phyloP scores from a whole-genome alignment of 202 grass and related monocot genomes.

The Sporobolus alterniflorus region DNA sequence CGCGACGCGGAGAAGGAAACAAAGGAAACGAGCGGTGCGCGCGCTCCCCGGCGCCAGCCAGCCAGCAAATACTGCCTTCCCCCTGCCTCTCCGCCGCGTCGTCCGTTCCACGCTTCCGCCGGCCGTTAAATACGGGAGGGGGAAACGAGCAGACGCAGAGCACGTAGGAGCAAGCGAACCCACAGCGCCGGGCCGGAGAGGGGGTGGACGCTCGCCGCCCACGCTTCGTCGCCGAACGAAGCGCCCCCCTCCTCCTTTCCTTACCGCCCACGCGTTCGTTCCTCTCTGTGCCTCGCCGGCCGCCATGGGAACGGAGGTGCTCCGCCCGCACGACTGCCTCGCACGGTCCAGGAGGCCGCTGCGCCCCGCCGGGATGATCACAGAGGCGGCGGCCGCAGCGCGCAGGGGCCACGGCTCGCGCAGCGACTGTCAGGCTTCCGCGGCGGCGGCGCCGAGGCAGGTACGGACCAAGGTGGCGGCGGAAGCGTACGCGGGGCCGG shows the following conservation, averaged over 20 bases:
- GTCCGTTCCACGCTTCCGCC: neutral
- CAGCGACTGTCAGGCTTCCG: neutral
- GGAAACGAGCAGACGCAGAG: neutral
- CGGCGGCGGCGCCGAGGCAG: neutral
- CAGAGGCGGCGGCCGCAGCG: neutral
- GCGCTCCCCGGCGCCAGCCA: neutral
- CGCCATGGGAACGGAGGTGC: constrained; percentile 52
- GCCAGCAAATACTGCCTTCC: neutral
- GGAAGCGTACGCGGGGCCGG: constrained; percentile 55
- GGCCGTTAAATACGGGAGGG: neutral
- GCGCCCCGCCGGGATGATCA: constrained; percentile 12
- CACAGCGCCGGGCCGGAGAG: constrained; percentile 33
- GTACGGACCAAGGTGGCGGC: constrained; percentile 13
- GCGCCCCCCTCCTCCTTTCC: neutral
- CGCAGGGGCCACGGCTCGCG: neutral
- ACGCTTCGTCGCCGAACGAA: constrained; percentile 3
- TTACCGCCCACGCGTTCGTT: neutral
- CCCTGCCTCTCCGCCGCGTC: neutral
- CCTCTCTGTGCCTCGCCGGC: neutral
- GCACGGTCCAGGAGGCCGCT: constrained; percentile 29
- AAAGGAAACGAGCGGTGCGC: neutral
- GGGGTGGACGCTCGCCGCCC: constrained; percentile 31
- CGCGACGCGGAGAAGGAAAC: neutral
- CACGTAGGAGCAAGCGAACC: neutral
- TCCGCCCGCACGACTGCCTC: constrained; percentile 49